Evolutionary conservation across 495 filamentous ascomycete species (phyloP).

Genomic region (Xylaria intraflava): DNA sequence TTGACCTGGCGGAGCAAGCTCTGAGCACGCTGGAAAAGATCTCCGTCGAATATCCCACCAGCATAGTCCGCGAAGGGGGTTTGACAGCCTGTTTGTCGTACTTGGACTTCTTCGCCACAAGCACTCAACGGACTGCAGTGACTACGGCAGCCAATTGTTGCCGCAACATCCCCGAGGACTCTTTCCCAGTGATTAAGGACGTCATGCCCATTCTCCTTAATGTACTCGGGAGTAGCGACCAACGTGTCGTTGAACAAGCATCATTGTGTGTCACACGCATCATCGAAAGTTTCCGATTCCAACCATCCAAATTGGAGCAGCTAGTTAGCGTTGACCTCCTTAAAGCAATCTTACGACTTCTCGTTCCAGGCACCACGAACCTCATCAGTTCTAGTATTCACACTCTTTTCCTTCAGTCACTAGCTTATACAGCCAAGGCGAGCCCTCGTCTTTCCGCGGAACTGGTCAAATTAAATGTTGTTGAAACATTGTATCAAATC

Average conservation of each 20-base stretch:
- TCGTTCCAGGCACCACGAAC: conserved; percentile 92
- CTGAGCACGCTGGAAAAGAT: conserved; percentile 96
- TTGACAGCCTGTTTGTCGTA: conserved; percentile 89
- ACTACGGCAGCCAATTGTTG: conserved; percentile 98
- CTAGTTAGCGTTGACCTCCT: conserved; percentile 83
- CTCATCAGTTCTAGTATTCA: conserved; percentile 93
- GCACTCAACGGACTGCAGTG: conserved; percentile 92
- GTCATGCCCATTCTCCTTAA: conserved; percentile 93
- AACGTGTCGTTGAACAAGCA: conserved; percentile 93
- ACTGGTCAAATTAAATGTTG: conserved; percentile 92
- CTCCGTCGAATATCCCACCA: conserved; percentile 90
- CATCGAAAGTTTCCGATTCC: conserved; percentile 89
- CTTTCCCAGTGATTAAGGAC: conserved; percentile 78
- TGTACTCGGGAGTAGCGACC: conserved; percentile 86
- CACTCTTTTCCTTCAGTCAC: conserved; percentile 87
- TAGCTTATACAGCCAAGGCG: conserved; percentile 80
- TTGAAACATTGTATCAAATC: conserved; percentile 97
- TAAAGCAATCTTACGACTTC: conserved; percentile 76
- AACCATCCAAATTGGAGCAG: conserved; percentile 81
- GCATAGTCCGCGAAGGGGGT: conserved; percentile 93
- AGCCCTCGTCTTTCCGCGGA: conserved; percentile 84
- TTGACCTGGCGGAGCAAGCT: conserved; percentile 95
- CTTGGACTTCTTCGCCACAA: conserved; percentile 96
- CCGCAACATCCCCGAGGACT: conserved; percentile 89
- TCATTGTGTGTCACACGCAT: conserved; percentile 95